These are phyloP conservation scores for Tylopilus felleus DNA, from an alignment of 768 basidiomycete genomes.

Conservation along the genomic window DNA sequence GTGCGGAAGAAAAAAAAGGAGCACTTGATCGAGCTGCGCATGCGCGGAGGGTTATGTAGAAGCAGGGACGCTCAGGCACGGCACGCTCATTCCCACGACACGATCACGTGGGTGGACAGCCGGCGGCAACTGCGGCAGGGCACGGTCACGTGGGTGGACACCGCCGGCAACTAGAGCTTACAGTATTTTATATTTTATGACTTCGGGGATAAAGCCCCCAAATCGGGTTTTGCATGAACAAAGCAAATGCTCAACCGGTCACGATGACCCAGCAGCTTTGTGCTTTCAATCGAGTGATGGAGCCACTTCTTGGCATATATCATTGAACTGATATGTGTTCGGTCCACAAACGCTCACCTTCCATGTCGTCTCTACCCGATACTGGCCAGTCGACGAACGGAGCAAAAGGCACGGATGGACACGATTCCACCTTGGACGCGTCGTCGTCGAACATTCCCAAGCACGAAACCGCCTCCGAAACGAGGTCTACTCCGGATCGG, in stretches of 20 bases:
- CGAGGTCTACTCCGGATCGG: not conserved
- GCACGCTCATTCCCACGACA: no score
- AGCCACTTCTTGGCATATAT: slow-evolving; percentile 9
- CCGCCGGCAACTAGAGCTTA: no score
- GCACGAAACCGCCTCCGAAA: not conserved
- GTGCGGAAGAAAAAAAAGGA: no score
- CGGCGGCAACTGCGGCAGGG: no score
- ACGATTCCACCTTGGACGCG: not conserved
- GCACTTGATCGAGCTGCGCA: no score
- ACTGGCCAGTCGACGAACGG: not conserved
- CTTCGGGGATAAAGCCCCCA: not conserved
- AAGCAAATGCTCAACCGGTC: slow-evolving; percentile 2
- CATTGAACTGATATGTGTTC: not conserved
- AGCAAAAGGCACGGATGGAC: no score
- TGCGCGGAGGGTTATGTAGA: no score
- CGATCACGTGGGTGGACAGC: no score
- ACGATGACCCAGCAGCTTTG: slow-evolving; percentile 12
- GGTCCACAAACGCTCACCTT: slow-evolving; percentile 1
- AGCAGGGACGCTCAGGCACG: no score
- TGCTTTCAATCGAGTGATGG: slow-evolving; percentile 7
- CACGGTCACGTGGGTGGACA: no score
- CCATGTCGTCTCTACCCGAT: slow-evolving; percentile 6
- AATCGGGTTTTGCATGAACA: slow-evolving; percentile 9
- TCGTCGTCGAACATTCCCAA: not conserved
- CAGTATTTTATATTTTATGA: not conserved